Evolutionary conservation across 176 grass and related monocot species (phyloP), one percentile per base, ranked within the genome.

Genomic region (Aegilops speltoides): DNA sequence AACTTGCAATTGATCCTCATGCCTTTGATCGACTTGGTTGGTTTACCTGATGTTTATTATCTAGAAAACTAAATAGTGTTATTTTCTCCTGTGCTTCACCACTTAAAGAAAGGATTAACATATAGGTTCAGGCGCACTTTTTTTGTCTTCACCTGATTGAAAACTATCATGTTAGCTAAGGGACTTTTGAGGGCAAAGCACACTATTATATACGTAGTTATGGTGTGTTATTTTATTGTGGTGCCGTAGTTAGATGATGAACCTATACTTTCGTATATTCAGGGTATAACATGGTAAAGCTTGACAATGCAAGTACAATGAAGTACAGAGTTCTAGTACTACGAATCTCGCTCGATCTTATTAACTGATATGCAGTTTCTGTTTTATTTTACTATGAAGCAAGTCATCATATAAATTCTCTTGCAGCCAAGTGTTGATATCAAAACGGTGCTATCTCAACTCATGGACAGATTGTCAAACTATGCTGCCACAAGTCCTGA

Each of bases 391-490:
- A 31, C 14, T 28, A 29, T 31, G 11, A 69, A 45, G 34, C 17
- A 78, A 83, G 32, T 83, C 73, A 82, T 73, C 87, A 83, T 20
- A 72, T 25, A 48, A 68, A 56, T 87, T 81, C 28, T 90, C 87
- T 73, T 92, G 80, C 90, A 99, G 94, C 90, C 94, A 84, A 89
- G 81, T 91, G 97, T 99, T 86, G 97, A 99, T 87, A 99, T 94
- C 87, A 99, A 99, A 91, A 99, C 90, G 20, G 97, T 99, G 29
- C 80, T 98, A n/a, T 98, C 97, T 56, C 92, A 90, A 80, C 94
- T 99, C 73, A 96, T 99, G 92, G 94, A 99, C 34, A 96, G 97
- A 80, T 86, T 99, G 45, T 99, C 97, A 85, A 99, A 93, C 84
- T 96, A 99, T 90, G 97, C 97, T 40, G 77, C 94, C 31, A 87